Evolutionary conservation across 1,139 yeast species (phyloP), one percentile per base, ranked within the genome.

Genomic region (Arxiozyma heterogenica): DNA sequence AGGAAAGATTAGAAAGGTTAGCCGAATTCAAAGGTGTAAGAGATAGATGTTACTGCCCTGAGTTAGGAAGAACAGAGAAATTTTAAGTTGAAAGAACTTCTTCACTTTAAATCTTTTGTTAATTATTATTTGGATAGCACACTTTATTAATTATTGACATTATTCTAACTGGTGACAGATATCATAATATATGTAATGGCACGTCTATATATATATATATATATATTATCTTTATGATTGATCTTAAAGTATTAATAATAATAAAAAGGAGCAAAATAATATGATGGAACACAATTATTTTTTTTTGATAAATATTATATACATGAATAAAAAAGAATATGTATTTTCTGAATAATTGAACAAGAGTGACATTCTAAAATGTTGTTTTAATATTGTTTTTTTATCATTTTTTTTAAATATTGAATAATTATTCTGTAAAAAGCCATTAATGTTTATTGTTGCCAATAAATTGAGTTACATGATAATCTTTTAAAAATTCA

Each of bases 41-140:
- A 1, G 69, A 74, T 56, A 73, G 71, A 44, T 74, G 79, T 12
- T 70, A 75, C 50, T 79, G 79, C 20, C 84, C 85, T 0, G 75
- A 73, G 52, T 73, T 79, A 60, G 86, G 86, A 6, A 71, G 73
- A 54, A 81, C 84, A 0, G 57, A 75, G 43, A 73, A 72, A n/a
- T 68, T 74, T 54, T 38, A 30, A 34, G 39, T 34, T 34, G 8
- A 34, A 34, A 34, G n/a, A 2, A 15, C 15, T 27, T 9, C 39
- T 2, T n/a, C 6, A 27, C 8, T 34, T 6, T 34, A 15, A 4
- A 15, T 12, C 39, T 34, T 34, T 34, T 3, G 3, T 34, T 34
- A 34, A 15, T 8, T 12, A 15, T 34, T 34, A 34, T 34, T 34
- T 6, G 6, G 6, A 34, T 3, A 15, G 15, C 4, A 34, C 15